These are phyloP conservation scores for Prinsepia uniflora DNA, from an alignment of 306 rosid genomes.

Conservation along the genomic window DNA sequence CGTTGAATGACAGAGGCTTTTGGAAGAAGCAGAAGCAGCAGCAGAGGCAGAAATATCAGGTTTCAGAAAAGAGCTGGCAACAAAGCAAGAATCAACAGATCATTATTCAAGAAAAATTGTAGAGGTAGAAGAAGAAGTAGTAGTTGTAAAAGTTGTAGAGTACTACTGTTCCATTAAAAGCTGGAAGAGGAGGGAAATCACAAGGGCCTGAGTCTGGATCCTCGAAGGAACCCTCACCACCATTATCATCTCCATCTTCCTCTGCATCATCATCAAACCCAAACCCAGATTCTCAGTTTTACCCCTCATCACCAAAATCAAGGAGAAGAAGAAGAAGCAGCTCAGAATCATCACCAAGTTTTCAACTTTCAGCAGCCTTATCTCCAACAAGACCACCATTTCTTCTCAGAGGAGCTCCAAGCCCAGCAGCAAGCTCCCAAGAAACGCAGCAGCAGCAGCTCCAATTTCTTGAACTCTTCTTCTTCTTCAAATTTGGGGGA, in stretches of 20 bases:
- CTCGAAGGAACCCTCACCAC: slow-evolving; percentile 44
- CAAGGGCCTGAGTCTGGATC: slow-evolving; percentile 77
- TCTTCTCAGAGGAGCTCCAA: slow-evolving; percentile 17
- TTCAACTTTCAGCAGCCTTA: slow-evolving; percentile 24
- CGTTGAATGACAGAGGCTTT: slow-evolving; percentile 67
- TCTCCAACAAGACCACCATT: slow-evolving; percentile 25
- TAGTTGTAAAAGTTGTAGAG: neutral
- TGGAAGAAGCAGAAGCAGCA: slow-evolving; percentile 33
- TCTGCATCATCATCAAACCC: neutral
- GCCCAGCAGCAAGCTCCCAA: slow-evolving; percentile 25
- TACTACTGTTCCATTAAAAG: slow-evolving; percentile 35
- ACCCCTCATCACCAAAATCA: slow-evolving; percentile 17
- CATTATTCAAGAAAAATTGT: neutral
- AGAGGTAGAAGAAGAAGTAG: slow-evolving; percentile 2
- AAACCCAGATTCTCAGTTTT: slow-evolving; percentile 26
- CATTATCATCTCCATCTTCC: slow-evolving; percentile 26
- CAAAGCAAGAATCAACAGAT: slow-evolving; percentile 23
- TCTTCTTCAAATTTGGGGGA: slow-evolving; percentile 24
- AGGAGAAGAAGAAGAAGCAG: slow-evolving; percentile 26
- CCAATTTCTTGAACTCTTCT: slow-evolving; percentile 21
- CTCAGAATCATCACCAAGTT: slow-evolving; percentile 15
- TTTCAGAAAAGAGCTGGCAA: slow-evolving; percentile 42
- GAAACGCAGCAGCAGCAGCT: slow-evolving; percentile 23
- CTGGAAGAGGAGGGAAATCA: slow-evolving; percentile 62
- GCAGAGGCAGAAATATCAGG: slow-evolving; percentile 22